Evolutionary conservation across 441 rosid species (phyloP).

Genomic region (Manihot esculenta): DNA sequence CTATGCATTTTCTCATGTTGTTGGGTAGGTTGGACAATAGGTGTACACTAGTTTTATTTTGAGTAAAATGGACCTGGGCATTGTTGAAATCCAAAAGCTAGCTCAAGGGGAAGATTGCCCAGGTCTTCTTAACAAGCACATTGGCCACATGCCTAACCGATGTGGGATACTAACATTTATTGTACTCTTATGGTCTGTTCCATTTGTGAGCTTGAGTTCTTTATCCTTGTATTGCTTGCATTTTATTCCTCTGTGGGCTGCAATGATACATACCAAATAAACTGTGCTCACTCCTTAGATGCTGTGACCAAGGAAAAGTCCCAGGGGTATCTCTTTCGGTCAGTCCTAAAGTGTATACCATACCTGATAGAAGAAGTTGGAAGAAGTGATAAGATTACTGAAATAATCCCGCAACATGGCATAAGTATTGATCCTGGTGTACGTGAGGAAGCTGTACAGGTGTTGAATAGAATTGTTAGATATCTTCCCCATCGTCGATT

Average conservation of each 20-base stretch:
- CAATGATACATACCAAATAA: conserved; percentile 15
- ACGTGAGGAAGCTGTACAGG: conserved; percentile 99
- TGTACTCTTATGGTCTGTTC: conserved; percentile 8
- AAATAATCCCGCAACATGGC: conserved; percentile 99
- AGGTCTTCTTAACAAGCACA: no score
- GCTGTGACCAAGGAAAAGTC: conserved; percentile 98
- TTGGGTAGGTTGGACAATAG: neutral
- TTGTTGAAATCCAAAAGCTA: no score
- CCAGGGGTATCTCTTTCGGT: conserved; percentile 90
- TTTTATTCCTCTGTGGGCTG: conserved; percentile 17
- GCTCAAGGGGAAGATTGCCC: no score
- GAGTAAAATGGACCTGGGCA: neutral
- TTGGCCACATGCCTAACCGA: no score
- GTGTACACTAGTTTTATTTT: neutral
- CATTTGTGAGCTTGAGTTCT: conserved; percentile 5
- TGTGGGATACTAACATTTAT: no score
- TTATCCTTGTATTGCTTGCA: neutral
- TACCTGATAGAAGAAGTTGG: conserved; percentile 98
- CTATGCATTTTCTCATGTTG: neutral
- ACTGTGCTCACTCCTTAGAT: conserved; percentile 55
- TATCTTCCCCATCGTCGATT: conserved; percentile 94
- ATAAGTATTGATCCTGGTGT: conserved; percentile 99
- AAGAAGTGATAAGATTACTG: conserved; percentile 95
- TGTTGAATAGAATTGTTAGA: conserved; percentile 88
- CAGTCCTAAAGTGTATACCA: conserved; percentile 97